Conservation (phyloP, 140 eudicot genomes). For the Anethum foeniculum region DNA sequence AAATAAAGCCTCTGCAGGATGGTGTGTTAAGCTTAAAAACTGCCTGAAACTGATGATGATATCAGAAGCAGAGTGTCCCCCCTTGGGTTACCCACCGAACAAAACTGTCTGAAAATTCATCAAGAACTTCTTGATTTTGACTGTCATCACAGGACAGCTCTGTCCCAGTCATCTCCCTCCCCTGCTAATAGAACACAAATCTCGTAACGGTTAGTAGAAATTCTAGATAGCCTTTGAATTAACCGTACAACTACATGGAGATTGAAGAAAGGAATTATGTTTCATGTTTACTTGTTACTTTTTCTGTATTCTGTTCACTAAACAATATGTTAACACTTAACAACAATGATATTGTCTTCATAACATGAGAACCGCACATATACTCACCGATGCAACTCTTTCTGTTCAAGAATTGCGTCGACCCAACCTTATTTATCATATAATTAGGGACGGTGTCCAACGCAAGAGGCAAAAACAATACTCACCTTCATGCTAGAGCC, state of each 20-base stretch:
- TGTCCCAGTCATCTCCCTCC: slow-evolving; percentile 34
- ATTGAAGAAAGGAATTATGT: neutral
- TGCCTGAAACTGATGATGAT: neutral
- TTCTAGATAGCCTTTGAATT: neutral
- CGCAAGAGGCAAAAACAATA: slow-evolving; percentile 6
- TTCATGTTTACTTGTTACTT: neutral
- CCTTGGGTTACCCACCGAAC: slow-evolving; percentile 66
- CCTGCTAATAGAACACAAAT: slow-evolving; percentile 26
- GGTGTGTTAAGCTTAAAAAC: slow-evolving; percentile 1
- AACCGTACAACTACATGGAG: neutral
- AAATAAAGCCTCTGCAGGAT: neutral
- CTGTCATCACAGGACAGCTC: slow-evolving; percentile 31
- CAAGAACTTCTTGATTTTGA: slow-evolving; percentile 31
- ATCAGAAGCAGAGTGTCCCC: slow-evolving; percentile 61
- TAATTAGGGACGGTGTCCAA: neutral
- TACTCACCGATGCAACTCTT: neutral
- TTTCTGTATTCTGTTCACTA: neutral
- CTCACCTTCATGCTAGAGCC: slow-evolving; percentile 68
- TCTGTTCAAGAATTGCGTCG: neutral
- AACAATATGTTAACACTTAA: neutral
- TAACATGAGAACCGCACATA: neutral
- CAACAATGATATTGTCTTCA: neutral
- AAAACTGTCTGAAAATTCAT: slow-evolving; percentile 68
- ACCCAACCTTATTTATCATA: too few species aligned
- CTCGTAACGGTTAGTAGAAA: neutral